These are phyloP conservation scores for Populus hybrid DNA, from an alignment of 441 rosid genomes.

Conservation along the genomic window DNA sequence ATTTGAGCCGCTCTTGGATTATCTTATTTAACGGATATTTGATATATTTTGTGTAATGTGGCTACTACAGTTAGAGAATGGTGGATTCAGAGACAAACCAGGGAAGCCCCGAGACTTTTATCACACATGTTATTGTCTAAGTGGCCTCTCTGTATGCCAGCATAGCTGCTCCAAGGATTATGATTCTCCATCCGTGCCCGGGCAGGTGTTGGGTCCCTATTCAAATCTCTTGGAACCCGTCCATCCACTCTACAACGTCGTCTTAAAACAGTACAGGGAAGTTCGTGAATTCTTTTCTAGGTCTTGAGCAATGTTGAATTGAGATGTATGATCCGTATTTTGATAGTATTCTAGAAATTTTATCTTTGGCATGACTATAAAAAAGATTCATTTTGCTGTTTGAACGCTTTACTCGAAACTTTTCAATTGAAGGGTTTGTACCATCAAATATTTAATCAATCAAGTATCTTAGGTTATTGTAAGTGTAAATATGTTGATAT, in stretches of 20 bases:
- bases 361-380: background rate
- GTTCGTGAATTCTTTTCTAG: slow-evolving; percentile 55
- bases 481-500: background rate
- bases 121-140: slow-evolving; percentile 92
- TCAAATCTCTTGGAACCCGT: slow-evolving; percentile 74
- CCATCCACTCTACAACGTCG: slow-evolving; percentile 73
- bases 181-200: slow-evolving; percentile 52
- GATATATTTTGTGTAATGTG: background rate
- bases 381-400: background rate
- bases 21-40: background rate
- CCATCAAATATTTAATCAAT: background rate
- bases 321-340: background rate
- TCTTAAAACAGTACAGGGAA: slow-evolving; percentile 54
- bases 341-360: background rate
- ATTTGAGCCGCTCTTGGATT: background rate
- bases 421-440: background rate
- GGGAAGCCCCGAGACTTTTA: slow-evolving; percentile 68
- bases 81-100: slow-evolving; percentile 91
- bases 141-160: slow-evolving; percentile 77
- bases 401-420: background rate
- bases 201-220: slow-evolving; percentile 63
- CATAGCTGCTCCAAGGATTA: slow-evolving; percentile 50
- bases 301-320: background rate
- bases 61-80: slow-evolving; percentile 48
- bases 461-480: background rate